Conservation (phyloP, 2,329 filamentous ascomycete genomes). For the Tolypocladium album region DNA sequence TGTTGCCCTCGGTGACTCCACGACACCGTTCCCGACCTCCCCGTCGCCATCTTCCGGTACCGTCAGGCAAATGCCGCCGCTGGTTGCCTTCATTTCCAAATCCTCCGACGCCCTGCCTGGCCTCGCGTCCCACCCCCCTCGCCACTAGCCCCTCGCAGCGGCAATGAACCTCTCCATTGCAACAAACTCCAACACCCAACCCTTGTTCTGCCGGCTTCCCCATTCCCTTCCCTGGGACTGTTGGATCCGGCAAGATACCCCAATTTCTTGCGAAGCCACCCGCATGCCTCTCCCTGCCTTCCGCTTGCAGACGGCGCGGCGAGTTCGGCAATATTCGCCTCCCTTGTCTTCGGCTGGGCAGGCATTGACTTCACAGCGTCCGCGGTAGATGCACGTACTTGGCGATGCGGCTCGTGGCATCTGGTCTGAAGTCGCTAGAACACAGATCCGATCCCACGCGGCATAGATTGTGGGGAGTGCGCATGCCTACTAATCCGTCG, state of each 20-base stretch:
- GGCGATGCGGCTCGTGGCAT: not conserved
- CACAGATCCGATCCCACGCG: not conserved
- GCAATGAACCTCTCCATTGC: not conserved
- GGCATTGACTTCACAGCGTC: too few relatives aligned
- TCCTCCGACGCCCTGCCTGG: not conserved
- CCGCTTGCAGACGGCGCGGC: not conserved
- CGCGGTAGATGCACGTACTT: not conserved
- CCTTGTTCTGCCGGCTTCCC: not conserved
- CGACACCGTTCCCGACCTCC: not conserved
- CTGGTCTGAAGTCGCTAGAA: too few relatives aligned
- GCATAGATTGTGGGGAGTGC: not conserved
- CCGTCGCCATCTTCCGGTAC: not conserved
- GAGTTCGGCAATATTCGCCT: too few relatives aligned
- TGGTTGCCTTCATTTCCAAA: not conserved
- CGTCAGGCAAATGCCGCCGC: not conserved
- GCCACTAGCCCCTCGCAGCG: not conserved
- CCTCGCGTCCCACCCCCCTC: not conserved
- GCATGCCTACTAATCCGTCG: not conserved
- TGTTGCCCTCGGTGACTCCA: not conserved
- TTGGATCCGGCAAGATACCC: not conserved
- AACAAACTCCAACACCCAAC: not conserved
- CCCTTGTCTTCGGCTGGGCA: not conserved
- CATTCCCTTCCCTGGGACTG: not conserved
- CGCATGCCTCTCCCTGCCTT: not conserved
- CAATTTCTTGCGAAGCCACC: not conserved